Base-by-base conservation (phyloP, 768 basidiomycete species). In the Russula sp. region DNA sequence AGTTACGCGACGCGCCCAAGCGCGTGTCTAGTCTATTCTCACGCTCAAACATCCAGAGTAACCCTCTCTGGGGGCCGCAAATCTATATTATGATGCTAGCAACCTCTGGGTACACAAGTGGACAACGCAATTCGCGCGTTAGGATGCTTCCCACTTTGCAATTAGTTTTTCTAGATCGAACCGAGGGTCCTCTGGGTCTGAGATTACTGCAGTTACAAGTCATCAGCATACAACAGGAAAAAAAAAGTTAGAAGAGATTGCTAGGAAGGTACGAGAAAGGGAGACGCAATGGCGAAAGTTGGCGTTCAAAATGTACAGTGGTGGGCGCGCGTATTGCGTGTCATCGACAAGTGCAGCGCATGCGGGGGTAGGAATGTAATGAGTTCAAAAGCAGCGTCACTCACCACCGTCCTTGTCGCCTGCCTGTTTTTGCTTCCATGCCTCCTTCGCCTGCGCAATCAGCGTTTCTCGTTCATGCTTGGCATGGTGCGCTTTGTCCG, bases 141-240 rank as follows among this genome's bases (percentile, higher is more conserved):
- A 83, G 70, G 84, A 84, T 73, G 81, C 84, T 76, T 91, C 90
- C 82, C 85, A 87, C 73, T 86, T 84, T 50, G 81, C 80, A 74
- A 92, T 72, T 65, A 97, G 78, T 77, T 93, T 93, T 82, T 98
- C 96, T 74, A 98, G 81, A 81, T 98, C 94, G 77, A 98, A 99
- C 68, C 84, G 86, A 59, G 96, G 93, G 77, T 98, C 88, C 71
- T 98, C 96, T 48, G 94, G 92, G 81, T 99, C 86, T 68, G 93
- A 89, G 69, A 97, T 80, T 69, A 96, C 94, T 95, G 76, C 10
- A 55, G 53, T 55, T 40, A 61, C 57, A 49, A 26, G n/a, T 13
- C 54, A 56, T 64, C 18, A 57, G 63, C 20, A 49, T 14, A 48
- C 18, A 36, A 44, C 32, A 52, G n/a, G 32, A n/a, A 14, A 59